Evolutionary conservation across 23 red algal genomes (phyloP), one percentile per base, ranked within the genome.

Genomic region (Gracilaria gracilis): DNA sequence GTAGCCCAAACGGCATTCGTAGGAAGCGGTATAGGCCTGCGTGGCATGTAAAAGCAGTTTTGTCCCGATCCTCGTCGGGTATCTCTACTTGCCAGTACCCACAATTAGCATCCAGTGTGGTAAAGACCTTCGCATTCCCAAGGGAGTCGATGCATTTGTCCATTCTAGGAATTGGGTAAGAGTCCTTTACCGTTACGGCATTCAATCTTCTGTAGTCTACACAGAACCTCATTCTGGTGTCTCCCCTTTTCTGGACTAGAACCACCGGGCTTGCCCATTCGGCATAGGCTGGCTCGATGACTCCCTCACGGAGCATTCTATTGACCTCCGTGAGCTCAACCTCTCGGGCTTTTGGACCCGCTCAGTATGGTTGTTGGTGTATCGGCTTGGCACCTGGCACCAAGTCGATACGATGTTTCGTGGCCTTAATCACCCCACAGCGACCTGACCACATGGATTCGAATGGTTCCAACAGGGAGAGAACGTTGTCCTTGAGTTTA

Each of bases 121-220:
- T 67, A 34, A 85, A 69, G 51, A 86, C 4, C 23, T 86, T 0
- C 2, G 83, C 62, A 16, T 73, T 20, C 6, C 83, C 62, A 5
- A 87, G 61, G 23, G 83, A 87, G 64, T 87, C 83, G 17, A 87
- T 69, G 20, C 53, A 87, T 11, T 76, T 65, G 50, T 87, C 83
- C 62, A 75, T 87, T 37, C 83, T n/a, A 27, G 83, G 83, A 31
- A 87, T 72, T 1, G 81, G 81, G 32, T 70, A 85, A 2, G 32
- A 39, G n/a, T 85, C 81, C 36, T 61, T 64, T 17, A 61, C 61
- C 54, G 16, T 85, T 5, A 85, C 37, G 81, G 37, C 54, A 61
- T 85, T 85, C 57, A 85, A 32, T 11, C 61, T 33, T 17, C 48
- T 32, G n/a, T n/a, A n/a, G n/a, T n/a, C n/a, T n/a, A n/a, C n/a